phyloP scores from a whole-genome alignment of 2,329 filamentous ascomycete species.

The Bipolaris oryzae region DNA sequence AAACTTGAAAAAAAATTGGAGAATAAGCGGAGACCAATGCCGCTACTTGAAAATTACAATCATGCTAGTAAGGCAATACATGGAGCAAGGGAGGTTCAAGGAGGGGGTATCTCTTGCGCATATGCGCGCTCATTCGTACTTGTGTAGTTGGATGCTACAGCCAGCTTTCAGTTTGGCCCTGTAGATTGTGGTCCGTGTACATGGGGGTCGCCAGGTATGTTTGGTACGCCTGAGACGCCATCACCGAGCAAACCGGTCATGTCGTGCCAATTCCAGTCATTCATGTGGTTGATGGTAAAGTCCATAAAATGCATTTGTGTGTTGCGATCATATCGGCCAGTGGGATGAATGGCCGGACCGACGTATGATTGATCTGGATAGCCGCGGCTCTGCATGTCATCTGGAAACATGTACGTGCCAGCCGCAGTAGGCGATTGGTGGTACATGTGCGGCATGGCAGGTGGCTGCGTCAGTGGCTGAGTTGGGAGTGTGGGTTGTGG shows the following conservation, averaged over 20 bases:
- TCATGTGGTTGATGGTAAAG: slow-evolving; percentile 44
- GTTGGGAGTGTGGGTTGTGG: slow-evolving; percentile 12
- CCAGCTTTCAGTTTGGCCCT: slow-evolving; percentile 7
- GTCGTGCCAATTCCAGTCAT: slow-evolving; percentile 47
- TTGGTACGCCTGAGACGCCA: slow-evolving; percentile 21
- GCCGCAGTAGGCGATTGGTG: slow-evolving; percentile 32
- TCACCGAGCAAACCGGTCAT: slow-evolving; percentile 38
- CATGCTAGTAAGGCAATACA: background rate
- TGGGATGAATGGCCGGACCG: slow-evolving; percentile 19
- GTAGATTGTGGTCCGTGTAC: slow-evolving; percentile 11
- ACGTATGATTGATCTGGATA: slow-evolving; percentile 31
- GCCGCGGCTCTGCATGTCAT: slow-evolving; percentile 29
- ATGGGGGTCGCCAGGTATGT: slow-evolving; percentile 13
- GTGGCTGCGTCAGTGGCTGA: slow-evolving; percentile 19
- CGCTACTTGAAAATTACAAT: background rate
- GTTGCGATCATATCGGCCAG: slow-evolving; percentile 32
- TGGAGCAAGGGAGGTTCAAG: background rate
- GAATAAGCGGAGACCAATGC: background rate
- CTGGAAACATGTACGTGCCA: slow-evolving; percentile 41
- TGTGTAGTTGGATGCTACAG: background rate
- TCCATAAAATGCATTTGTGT: slow-evolving; percentile 47
- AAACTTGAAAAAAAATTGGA: background rate
- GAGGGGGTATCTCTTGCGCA: slow-evolving; percentile 2
- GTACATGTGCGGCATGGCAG: slow-evolving; percentile 26
- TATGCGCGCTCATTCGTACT: background rate